Base-by-base conservation (phyloP, 2,329 filamentous ascomycete species). In the Colletotrichum caudatum region DNA sequence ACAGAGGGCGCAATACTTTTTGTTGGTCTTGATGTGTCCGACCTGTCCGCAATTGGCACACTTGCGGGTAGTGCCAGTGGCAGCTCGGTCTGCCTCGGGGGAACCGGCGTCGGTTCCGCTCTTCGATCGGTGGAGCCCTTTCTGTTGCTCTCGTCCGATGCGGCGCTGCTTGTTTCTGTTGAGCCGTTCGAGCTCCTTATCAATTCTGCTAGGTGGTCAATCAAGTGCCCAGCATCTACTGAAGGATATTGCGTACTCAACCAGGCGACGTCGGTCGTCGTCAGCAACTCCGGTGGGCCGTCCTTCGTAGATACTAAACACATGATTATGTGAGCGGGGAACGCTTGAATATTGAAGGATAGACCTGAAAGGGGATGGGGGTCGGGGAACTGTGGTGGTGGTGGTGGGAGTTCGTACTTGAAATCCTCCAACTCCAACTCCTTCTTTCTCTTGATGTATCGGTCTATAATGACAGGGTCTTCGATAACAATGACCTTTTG, bases 1-100 rank as follows among this genome's bases (percentile, higher is more conserved):
- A 75, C 75, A 80, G 54, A 64, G 64, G 70, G 77, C 75, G 76
- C 82, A 87, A 83, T 89, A 96, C 94, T 98, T 98, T 85, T 98
- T 97, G 86, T 98, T 98, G 59, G 95, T 98, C 83, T 98, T 98
- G 86, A 99, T 99, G 79, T 99, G 96, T 41, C 96, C 96, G 66
- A 97, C 93, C 81, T 96, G 93, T 62, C 96, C 96, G 83, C 96
- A 99, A 82, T 98, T 98, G 75, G 96, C 96, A 83, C 96, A 99
- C 84, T 98, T 98, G 77, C 97, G 89, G 44, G 92, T 92, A 68
- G 94, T 97, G 73, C 91, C 90, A 59, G 84, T 88, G 71, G 80
- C 78, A 72, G 85, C 84, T 77, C 89, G 88, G 78, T 87, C 87
- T 61, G 79, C 76, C 71, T 86, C 87, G 33, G 88, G 87, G 39